These are phyloP conservation scores for Rickenella mellea DNA, from an alignment of 768 basidiomycete species.

Conservation along the genomic window DNA sequence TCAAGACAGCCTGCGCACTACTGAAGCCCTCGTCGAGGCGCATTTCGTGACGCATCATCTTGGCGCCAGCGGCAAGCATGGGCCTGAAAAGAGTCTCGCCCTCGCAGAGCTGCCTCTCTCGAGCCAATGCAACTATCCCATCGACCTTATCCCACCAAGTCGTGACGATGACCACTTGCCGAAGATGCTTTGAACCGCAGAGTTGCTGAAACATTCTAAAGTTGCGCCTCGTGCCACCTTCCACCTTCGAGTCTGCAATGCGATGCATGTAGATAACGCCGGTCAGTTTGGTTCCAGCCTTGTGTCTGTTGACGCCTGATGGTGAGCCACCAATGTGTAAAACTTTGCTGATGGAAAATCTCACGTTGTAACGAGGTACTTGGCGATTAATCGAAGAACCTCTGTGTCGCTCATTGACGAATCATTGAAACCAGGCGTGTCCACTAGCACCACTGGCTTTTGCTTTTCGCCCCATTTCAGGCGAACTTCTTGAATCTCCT, in stretches of 20 bases:
- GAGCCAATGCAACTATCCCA: conserved; percentile 1
- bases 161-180: conserved; percentile 12
- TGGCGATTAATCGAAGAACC: neutral
- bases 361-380: neutral
- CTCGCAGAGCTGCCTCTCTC: conserved; percentile 11
- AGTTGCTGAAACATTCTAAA: conserved; percentile 8
- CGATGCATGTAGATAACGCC: conserved; percentile 14
- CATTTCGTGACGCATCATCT: conserved; percentile 9
- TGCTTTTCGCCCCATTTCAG: neutral
- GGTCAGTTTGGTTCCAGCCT: conserved; percentile 2
- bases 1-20: conserved; percentile 33
- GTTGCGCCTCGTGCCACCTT: conserved; percentile 6
- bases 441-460: too few relatives aligned
- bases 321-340: too few relatives aligned
- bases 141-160: conserved; percentile 15
- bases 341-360: neutral
- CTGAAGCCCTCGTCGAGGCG: conserved; percentile 20
- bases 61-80: conserved; percentile 8
- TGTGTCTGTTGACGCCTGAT: conserved; percentile 8
- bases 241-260: conserved; percentile 12
- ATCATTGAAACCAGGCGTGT: conserved; percentile 2
- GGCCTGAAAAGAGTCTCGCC: conserved; percentile 10
- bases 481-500: too few relatives aligned
- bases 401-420: conserved; percentile 1
- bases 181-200: conserved; percentile 11